Evolutionary conservation across 768 basidiomycete genomes (phyloP).

Genomic region (Agrocybe praecox): DNA sequence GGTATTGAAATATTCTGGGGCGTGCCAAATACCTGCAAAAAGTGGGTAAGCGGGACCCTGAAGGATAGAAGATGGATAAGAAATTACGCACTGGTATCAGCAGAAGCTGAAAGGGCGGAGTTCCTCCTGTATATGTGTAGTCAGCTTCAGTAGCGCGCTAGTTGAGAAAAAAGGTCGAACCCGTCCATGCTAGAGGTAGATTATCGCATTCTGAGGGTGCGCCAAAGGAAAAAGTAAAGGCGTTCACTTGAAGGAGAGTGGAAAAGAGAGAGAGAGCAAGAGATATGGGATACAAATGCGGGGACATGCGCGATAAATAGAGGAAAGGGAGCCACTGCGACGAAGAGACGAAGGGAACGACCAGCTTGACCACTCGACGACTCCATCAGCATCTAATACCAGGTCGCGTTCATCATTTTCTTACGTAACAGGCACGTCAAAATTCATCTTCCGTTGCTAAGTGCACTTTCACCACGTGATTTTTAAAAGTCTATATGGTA

Average conservation of each 20-base stretch:
- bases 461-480: background rate
- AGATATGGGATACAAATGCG: constrained; percentile 20
- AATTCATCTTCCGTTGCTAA: background rate
- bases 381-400: background rate
- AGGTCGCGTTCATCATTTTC: background rate
- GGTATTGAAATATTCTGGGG: constrained; percentile 61
- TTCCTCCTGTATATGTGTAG: constrained; percentile 49
- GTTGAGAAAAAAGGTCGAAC: constrained; percentile 34
- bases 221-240: constrained; percentile 48
- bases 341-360: background rate
- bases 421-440: background rate
- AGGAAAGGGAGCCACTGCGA: background rate
- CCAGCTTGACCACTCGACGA: background rate
- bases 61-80: constrained; percentile 27
- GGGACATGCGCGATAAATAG: constrained; percentile 17
- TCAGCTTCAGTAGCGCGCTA: background rate
- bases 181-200: constrained; percentile 63
- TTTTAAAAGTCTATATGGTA: too few species aligned
- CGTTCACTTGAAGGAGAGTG: constrained; percentile 27
- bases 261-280: constrained; percentile 20
- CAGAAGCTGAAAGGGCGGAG: constrained; percentile 51
- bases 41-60: background rate
- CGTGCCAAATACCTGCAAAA: constrained; percentile 49
- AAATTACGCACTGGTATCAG: constrained; percentile 45
- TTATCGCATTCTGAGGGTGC: constrained; percentile 62